Evolutionary conservation across 331 rosid genomes (phyloP).

Genomic region (Arachis monticola): DNA sequence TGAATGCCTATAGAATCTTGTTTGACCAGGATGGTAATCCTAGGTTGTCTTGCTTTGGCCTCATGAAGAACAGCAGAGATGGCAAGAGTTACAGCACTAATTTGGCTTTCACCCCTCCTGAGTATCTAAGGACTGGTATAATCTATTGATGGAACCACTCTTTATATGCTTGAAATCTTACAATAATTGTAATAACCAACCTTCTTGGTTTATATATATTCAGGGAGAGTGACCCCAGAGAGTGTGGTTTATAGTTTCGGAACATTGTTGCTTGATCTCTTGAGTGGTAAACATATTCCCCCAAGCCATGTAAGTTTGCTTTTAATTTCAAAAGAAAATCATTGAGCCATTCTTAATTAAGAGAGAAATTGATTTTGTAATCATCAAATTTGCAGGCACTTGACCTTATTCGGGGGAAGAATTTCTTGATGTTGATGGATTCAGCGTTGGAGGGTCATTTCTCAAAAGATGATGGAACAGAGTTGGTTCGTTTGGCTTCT

Average conservation of each 20-base stretch:
- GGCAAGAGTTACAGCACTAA: conserved; percentile 99
- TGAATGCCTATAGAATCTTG: conserved; percentile 84
- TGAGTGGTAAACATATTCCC: conserved; percentile 77
- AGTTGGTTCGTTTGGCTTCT: conserved; percentile 88
- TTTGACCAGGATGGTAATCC: conserved; percentile 96
- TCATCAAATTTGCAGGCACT: conserved; percentile 65
- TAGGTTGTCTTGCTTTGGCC: conserved; percentile 96
- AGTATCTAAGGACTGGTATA: conserved; percentile 91
- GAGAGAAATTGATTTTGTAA: neutral
- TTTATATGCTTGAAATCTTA: neutral
- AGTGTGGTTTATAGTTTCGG: conserved; percentile 79
- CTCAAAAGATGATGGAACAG: conserved; percentile 97
- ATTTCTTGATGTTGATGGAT: conserved; percentile 94
- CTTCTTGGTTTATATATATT: too few species aligned
- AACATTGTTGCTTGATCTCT: conserved; percentile 65
- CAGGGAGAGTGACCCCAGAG: conserved; percentile 72
- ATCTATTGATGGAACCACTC: neutral
- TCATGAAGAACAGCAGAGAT: conserved; percentile 99
- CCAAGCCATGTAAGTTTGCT: conserved; percentile 65
- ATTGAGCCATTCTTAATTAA: neutral
- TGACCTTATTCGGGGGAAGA: conserved; percentile 90
- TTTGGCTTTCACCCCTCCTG: conserved; percentile 98
- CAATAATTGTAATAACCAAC: too few species aligned
- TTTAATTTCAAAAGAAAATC: neutral
- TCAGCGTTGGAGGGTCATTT: conserved; percentile 94